Conservation (phyloP, 176 grass and related monocot species). For the bread wheat (Triticum aestivum) region DNA sequence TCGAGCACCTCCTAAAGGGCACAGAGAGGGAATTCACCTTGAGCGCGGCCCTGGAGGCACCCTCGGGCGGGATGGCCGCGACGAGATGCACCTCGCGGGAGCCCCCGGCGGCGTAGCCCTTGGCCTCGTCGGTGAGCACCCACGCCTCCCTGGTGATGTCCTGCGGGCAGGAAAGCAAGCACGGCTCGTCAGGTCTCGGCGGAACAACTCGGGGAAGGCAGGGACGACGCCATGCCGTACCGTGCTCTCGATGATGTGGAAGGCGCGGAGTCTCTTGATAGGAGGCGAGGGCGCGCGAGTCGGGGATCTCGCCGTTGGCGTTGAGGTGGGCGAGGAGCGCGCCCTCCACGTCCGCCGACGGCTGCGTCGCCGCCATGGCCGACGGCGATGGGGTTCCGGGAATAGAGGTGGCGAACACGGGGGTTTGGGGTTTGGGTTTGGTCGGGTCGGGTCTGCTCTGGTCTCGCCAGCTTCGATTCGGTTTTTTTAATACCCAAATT, state of each 20-base stretch:
- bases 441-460: no score
- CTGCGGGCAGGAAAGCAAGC: constrained; percentile 33
- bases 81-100: constrained; percentile 76
- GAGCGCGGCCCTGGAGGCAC: constrained; percentile 53
- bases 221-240: constrained; percentile 1
- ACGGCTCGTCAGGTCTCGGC: neutral
- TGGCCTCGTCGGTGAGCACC: constrained; percentile 80
- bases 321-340: constrained; percentile 68
- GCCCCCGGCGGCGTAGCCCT: constrained; percentile 51
- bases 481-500: no score
- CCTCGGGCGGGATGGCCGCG: constrained; percentile 58
- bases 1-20: neutral
- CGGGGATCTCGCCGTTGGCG: constrained; percentile 44
- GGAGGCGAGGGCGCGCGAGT: constrained; percentile 71
- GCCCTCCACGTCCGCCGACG: constrained; percentile 50
- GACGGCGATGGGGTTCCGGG: neutral
- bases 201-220: neutral
- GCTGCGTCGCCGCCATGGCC: constrained; percentile 24
- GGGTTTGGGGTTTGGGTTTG: neutral
- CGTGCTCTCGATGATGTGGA: constrained; percentile 61
- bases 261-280: constrained; percentile 86
- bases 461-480: neutral
- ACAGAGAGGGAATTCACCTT: constrained; percentile 48
- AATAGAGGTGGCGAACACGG: neutral
- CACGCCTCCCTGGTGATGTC: constrained; percentile 70